Conservation (phyloP, 345 rosid genomes). For the Iberis pinnata region DNA sequence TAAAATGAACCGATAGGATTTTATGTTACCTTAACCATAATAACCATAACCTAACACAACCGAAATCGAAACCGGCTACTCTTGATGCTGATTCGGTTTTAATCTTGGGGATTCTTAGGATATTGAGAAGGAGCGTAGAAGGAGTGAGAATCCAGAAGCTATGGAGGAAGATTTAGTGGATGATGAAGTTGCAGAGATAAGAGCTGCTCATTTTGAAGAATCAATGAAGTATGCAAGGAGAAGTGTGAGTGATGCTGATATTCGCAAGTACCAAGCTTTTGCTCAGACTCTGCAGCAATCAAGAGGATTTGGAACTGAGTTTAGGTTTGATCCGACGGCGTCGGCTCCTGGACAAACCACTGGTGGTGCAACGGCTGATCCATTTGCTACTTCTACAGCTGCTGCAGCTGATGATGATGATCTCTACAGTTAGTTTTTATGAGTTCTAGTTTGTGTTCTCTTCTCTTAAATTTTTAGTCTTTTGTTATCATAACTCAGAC, state of each 20-base stretch:
- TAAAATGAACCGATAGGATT: too few species aligned
- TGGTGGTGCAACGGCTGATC: constrained; percentile 52
- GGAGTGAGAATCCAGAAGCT: constrained; percentile 78
- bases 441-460: constrained; percentile 11
- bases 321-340: constrained; percentile 58
- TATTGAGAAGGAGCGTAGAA: constrained; percentile 80
- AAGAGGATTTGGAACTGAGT: constrained; percentile 76
- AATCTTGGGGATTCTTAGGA: constrained; percentile 47
- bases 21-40: too few species aligned
- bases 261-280: constrained; percentile 89
- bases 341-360: constrained; percentile 34
- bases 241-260: constrained; percentile 91
- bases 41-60: too few species aligned
- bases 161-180: constrained; percentile 84
- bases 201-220: constrained; percentile 82
- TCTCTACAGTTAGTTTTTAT: constrained; percentile 65
- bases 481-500: background rate
- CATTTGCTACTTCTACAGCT: constrained; percentile 60
- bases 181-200: constrained; percentile 83
- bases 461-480: background rate
- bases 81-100: too few species aligned
- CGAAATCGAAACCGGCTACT: too few species aligned
- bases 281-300: constrained; percentile 96
- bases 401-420: constrained; percentile 72
- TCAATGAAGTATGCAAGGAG: constrained; percentile 88